These are phyloP conservation scores for Thielaviopsis ethacetica DNA, from an alignment of 2,329 filamentous ascomycete species.

Conservation along the genomic window DNA sequence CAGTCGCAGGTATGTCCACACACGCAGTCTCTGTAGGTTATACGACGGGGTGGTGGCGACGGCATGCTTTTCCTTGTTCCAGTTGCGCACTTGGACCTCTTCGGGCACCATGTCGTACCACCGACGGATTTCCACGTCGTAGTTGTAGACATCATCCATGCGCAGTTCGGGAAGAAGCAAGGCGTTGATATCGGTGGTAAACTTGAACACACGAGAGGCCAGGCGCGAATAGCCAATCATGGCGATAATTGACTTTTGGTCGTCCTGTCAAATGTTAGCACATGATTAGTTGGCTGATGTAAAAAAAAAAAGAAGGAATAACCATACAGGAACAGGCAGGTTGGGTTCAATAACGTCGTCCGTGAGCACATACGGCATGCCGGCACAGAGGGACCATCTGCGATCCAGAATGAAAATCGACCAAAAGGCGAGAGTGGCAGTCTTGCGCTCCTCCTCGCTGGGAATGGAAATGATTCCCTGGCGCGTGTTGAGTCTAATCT, in stretches of 20 bases:
- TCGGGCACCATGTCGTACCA: conserved; percentile 70
- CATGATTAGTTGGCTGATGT: neutral
- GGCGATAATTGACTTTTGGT: conserved; percentile 55
- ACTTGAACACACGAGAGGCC: conserved; percentile 72
- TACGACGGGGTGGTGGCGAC: conserved; percentile 42
- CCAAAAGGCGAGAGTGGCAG: conserved; percentile 66
- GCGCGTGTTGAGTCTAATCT: conserved; percentile 67
- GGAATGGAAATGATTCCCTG: conserved; percentile 55
- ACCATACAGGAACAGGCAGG: conserved; percentile 61
- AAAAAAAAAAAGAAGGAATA: neutral
- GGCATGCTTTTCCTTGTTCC: conserved; percentile 33
- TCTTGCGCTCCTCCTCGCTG: conserved; percentile 50
- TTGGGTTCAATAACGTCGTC: conserved; percentile 72
- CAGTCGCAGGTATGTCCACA: conserved; percentile 70
- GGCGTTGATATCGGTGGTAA: conserved; percentile 53
- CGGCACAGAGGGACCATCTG: conserved; percentile 79
- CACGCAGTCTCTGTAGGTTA: conserved; percentile 55
- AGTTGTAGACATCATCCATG: conserved; percentile 57
- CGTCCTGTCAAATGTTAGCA: conserved; percentile 23
- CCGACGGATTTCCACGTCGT: conserved; percentile 70
- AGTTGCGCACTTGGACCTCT: conserved; percentile 42
- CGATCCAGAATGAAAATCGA: conserved; percentile 71
- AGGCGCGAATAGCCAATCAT: conserved; percentile 79
- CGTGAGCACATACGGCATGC: conserved; percentile 70
- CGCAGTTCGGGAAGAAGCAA: conserved; percentile 46